A percentile compares a stretch with the other conserved stretches of the same genome.
These are phyloP conservation scores for Pseudocercospora cruenta DNA, from an alignment of 2,329 filamentous ascomycete genomes.

Conservation along the genomic window DNA sequence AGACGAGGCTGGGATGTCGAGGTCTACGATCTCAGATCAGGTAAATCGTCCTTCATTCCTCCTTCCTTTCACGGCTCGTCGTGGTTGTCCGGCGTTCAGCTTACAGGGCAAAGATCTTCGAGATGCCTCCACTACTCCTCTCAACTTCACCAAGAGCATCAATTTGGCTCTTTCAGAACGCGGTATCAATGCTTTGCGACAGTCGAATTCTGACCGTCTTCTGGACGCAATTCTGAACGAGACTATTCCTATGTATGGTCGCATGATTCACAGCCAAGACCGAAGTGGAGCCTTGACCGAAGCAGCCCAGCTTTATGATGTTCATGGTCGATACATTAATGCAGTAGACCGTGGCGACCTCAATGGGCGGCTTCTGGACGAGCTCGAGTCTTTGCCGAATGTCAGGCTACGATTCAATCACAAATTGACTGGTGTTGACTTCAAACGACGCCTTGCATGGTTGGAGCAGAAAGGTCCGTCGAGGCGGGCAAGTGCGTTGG, in stretches of 20 bases:
- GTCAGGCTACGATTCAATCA: constrained; percentile 92
- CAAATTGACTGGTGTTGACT: constrained; percentile 89
- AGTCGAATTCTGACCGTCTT: constrained; percentile 68
- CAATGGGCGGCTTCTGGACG: constrained; percentile 81
- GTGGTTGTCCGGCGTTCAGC: neutral
- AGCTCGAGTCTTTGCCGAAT: constrained; percentile 81
- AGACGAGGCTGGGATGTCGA: constrained; percentile 86
- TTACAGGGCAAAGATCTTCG: constrained; percentile 70
- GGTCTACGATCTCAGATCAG: constrained; percentile 88
- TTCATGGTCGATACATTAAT: constrained; percentile 79
- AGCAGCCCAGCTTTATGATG: constrained; percentile 85
- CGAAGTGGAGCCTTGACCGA: constrained; percentile 70
- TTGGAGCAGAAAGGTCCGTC: constrained; percentile 62
- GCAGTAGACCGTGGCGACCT: constrained; percentile 83
- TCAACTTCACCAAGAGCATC: constrained; percentile 99
- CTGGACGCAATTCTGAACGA: constrained; percentile 73
- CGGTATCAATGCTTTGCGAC: constrained; percentile 83
- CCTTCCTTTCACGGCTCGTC: neutral
- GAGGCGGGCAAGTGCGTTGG: constrained; percentile 23
- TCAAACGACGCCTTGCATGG: constrained; percentile 78
- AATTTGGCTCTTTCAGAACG: constrained; percentile 93
- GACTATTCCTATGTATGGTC: constrained; percentile 90
- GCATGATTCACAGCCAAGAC: constrained; percentile 86
- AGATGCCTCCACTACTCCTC: constrained; percentile 75
- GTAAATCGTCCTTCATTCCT: constrained; percentile 58